Conservation (phyloP, 768 basidiomycete species). For the Hirschioporus abietinus region DNA sequence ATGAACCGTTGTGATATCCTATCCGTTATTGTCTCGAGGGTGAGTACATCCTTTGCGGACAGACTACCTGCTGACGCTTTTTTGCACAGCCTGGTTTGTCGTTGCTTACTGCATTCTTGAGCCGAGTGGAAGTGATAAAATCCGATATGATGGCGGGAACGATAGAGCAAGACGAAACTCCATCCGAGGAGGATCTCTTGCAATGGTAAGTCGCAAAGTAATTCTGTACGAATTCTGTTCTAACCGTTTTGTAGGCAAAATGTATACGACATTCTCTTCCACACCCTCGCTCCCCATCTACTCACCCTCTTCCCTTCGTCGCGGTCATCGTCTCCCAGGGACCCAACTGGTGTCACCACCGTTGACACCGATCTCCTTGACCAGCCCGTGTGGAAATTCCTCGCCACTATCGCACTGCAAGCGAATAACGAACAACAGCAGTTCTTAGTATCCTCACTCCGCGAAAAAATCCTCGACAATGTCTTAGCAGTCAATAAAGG, state of each 20-base stretch:
- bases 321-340: constrained; percentile 46
- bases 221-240: not conserved
- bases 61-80: constrained; percentile 8
- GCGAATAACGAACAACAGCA: constrained; percentile 86
- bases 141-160: constrained; percentile 48
- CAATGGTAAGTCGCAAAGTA: constrained; percentile 58
- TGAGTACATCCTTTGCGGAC: constrained; percentile 29
- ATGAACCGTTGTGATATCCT: constrained; percentile 74
- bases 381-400: constrained; percentile 93
- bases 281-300: constrained; percentile 71
- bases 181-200: constrained; percentile 68
- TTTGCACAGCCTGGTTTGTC: constrained; percentile 80
- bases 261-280: constrained; percentile 85
- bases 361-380: constrained; percentile 63
- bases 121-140: constrained; percentile 89
- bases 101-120: constrained; percentile 84
- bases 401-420: constrained; percentile 83
- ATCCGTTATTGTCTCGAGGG: constrained; percentile 72
- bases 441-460: constrained; percentile 72
- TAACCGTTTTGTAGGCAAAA: constrained; percentile 53
- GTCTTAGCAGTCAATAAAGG: constrained; percentile 76
- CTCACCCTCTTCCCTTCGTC: constrained; percentile 86
- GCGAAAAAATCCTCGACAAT: constrained; percentile 92
- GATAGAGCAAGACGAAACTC: constrained; percentile 50
- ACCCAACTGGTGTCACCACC: constrained; percentile 27